Conservation (phyloP, 202 grass and related monocot species). For the Elaeis oleifera region DNA sequence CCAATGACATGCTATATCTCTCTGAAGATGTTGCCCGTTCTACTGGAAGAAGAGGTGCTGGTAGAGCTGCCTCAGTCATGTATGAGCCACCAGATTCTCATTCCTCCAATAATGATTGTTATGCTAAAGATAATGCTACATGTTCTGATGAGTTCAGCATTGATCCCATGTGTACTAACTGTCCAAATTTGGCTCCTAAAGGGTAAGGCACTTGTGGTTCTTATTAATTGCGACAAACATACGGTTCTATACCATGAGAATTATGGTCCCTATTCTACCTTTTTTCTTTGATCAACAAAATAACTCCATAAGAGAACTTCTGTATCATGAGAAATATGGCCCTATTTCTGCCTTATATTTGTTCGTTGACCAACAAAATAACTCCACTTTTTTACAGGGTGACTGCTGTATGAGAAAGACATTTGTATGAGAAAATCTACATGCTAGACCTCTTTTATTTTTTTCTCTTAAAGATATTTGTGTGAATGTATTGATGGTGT, state of each 20-base stretch:
- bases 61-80: slow-evolving; percentile 16
- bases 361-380: not conserved
- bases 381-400: too few relatives aligned
- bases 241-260: too few relatives aligned
- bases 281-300: too few relatives aligned
- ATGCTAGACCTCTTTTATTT: too few relatives aligned
- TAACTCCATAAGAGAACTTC: too few relatives aligned
- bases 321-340: too few relatives aligned
- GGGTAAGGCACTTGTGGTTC: slow-evolving; percentile 34
- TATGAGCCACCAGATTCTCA: slow-evolving; percentile 19
- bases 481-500: too few relatives aligned
- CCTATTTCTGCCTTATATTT: not conserved
- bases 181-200: slow-evolving; percentile 72
- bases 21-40: slow-evolving; percentile 45
- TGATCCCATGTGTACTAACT: slow-evolving; percentile 85
- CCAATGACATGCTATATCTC: slow-evolving; percentile 75
- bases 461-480: too few relatives aligned
- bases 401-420: too few relatives aligned
- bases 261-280: too few relatives aligned
- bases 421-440: too few relatives aligned
- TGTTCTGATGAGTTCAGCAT: slow-evolving; percentile 32
- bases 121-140: slow-evolving; percentile 10
- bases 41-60: slow-evolving; percentile 33
- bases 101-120: slow-evolving; percentile 11
- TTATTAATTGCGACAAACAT: slow-evolving; percentile 6